These are phyloP conservation scores for Mortierella sp. DNA, from an alignment of 371 early-diverging fungal genomes.

Conservation along the genomic window DNA sequence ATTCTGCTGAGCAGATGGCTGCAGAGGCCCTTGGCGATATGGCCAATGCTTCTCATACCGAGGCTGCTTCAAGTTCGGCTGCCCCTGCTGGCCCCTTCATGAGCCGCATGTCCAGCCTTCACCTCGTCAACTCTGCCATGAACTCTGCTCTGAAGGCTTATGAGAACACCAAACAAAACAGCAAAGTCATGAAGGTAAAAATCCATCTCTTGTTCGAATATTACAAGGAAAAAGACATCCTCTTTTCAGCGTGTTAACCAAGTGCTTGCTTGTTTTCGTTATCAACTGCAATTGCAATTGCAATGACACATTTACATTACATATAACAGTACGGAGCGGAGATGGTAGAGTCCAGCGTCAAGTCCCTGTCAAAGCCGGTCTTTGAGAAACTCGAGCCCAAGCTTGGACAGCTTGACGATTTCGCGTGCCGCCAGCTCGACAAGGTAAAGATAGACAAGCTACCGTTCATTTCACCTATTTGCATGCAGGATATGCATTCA, in stretches of 20 bases:
- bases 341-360: slow-evolving; percentile 85
- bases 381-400: slow-evolving; percentile 74
- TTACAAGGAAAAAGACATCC: neutral
- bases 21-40: slow-evolving; percentile 79
- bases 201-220: neutral
- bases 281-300: neutral
- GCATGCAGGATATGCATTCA: slow-evolving; percentile 8
- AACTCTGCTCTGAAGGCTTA: slow-evolving; percentile 83
- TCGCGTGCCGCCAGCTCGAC: slow-evolving; percentile 84
- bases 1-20: slow-evolving; percentile 74
- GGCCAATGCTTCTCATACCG: slow-evolving; percentile 54
- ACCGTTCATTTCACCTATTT: neutral
- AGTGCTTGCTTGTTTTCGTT: neutral
- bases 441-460: slow-evolving; percentile 59
- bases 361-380: slow-evolving; percentile 75
- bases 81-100: slow-evolving; percentile 67
- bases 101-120: slow-evolving; percentile 81
- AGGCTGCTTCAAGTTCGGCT: neutral
- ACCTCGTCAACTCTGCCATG: slow-evolving; percentile 88
- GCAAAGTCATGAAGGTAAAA: slow-evolving; percentile 76
- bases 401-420: slow-evolving; percentile 74
- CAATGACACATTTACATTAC: too few species aligned
- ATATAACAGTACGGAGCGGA: slow-evolving; percentile 70
- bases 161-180: slow-evolving; percentile 81
- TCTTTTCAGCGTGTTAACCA: neutral